Percentiles rank a stretch among this genome's conserved stretches.
Conservation (phyloP, 352 stramenopile species). For the Pythium insidiosum region DNA sequence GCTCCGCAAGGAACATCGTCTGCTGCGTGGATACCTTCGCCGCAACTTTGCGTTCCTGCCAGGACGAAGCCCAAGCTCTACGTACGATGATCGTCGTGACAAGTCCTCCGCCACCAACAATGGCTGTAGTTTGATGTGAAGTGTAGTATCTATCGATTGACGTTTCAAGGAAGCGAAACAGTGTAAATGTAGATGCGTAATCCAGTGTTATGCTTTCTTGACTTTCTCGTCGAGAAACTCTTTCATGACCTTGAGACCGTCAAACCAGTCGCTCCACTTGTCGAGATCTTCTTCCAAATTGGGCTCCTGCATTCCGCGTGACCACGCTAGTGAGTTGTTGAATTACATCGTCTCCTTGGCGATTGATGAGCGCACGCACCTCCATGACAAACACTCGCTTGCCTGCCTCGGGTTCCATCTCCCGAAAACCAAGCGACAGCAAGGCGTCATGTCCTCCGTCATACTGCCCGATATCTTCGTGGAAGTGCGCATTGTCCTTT, state of each 20-base stretch:
- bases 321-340: neutral
- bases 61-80: neutral
- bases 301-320: slow-evolving; percentile 46
- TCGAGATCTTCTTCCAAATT: slow-evolving; percentile 69
- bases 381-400: slow-evolving; percentile 58
- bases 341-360: neutral
- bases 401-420: slow-evolving; percentile 36
- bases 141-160: neutral
- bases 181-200: neutral
- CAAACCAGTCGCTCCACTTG: slow-evolving; percentile 77
- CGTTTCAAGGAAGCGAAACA: neutral
- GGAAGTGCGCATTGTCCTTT: slow-evolving; percentile 63
- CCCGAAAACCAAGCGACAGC: slow-evolving; percentile 64
- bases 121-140: too few relatives aligned
- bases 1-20: slow-evolving; percentile 54
- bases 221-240: slow-evolving; percentile 6
- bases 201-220: neutral
- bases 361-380: slow-evolving; percentile 18
- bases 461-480: slow-evolving; percentile 57
- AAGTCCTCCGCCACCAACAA: slow-evolving; percentile 2
- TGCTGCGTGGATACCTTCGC: slow-evolving; percentile 63
- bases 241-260: slow-evolving; percentile 61
- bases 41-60: slow-evolving; percentile 76
- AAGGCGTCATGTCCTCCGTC: slow-evolving; percentile 50
- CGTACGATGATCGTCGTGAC: slow-evolving; percentile 7